Conservation (phyloP, 1,139 yeast genomes). For the Pichia sp. region DNA sequence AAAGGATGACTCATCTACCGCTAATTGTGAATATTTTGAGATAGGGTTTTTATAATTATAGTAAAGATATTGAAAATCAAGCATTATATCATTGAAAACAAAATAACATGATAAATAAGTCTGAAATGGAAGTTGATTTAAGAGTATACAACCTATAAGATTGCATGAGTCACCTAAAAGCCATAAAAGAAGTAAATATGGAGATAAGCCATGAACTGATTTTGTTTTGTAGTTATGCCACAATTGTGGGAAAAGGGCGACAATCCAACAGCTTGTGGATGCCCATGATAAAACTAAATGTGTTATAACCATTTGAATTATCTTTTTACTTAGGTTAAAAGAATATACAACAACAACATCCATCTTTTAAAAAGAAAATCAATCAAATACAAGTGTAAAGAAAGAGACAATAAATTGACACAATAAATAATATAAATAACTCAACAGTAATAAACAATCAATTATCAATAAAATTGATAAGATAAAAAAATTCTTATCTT, state of each 20-base stretch:
- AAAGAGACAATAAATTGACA: too few relatives aligned
- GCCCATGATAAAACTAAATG: constrained; percentile 20
- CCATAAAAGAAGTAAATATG: constrained; percentile 69
- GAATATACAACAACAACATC: not conserved
- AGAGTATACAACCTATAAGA: constrained; percentile 64
- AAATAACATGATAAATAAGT: constrained; percentile 68
- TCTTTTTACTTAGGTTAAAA: not conserved
- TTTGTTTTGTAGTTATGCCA: constrained; percentile 63
- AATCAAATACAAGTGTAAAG: too few relatives aligned
- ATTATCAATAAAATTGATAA: too few relatives aligned
- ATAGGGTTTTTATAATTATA: constrained; percentile 31
- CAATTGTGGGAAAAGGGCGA: constrained; percentile 84
- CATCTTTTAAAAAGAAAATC: too few relatives aligned
- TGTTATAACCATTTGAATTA: too few relatives aligned
- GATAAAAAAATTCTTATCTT: too few relatives aligned
- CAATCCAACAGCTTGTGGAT: constrained; percentile 61
- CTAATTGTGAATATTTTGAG: not conserved
- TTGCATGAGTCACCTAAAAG: constrained; percentile 80
- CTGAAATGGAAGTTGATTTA: constrained; percentile 73
- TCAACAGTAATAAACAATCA: too few relatives aligned
- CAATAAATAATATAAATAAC: too few relatives aligned
- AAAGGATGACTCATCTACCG: not conserved
- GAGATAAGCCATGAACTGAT: constrained; percentile 80
- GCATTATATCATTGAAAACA: constrained; percentile 59
- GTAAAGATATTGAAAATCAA: constrained; percentile 71